phyloP scores from a whole-genome alignment of 257 asterid species.

The Capsicum baccatum region DNA sequence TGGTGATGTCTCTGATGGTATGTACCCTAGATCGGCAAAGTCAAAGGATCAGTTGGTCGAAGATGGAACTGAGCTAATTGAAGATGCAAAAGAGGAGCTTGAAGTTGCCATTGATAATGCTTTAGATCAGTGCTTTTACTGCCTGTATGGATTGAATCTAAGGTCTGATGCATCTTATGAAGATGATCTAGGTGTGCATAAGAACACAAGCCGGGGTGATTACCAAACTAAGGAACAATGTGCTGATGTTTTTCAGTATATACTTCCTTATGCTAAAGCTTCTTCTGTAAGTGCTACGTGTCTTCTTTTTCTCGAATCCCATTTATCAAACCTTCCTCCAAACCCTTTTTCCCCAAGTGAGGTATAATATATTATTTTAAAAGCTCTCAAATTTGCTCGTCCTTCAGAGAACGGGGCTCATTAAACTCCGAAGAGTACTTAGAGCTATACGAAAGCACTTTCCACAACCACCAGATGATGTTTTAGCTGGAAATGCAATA shows the following conservation, averaged over 20 bases:
- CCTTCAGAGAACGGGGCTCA: conserved; percentile 78
- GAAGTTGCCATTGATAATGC: conserved; percentile 87
- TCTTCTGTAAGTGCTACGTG: conserved; percentile 73
- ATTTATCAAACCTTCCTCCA: conserved; percentile 8
- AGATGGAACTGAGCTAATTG: conserved; percentile 60
- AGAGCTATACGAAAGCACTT: conserved; percentile 96
- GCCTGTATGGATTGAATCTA: conserved; percentile 89
- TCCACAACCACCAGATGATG: conserved; percentile 85
- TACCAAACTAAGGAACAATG: conserved; percentile 99
- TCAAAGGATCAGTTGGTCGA: conserved; percentile 50
- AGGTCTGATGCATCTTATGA: conserved; percentile 90
- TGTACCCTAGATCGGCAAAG: conserved; percentile 36
- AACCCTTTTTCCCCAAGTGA: background rate
- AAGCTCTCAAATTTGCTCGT: conserved; percentile 33
- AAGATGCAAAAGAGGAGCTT: conserved; percentile 88
- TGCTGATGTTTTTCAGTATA: conserved; percentile 91
- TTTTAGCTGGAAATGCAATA: conserved; percentile 82
- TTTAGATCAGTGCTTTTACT: conserved; percentile 93
- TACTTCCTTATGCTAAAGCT: conserved; percentile 94
- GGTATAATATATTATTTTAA: conserved; percentile 14
- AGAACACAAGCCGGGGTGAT: conserved; percentile 92
- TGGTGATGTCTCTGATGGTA: conserved; percentile 42
- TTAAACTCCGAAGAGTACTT: conserved; percentile 85
- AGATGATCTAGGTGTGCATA: conserved; percentile 86
- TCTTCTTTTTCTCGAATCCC: conserved; percentile 29